Percentiles rank a stretch among this genome's conserved stretches.
Evolutionary conservation across 495 filamentous ascomycete species (phyloP).

Genomic region (Penicillium parvum): DNA sequence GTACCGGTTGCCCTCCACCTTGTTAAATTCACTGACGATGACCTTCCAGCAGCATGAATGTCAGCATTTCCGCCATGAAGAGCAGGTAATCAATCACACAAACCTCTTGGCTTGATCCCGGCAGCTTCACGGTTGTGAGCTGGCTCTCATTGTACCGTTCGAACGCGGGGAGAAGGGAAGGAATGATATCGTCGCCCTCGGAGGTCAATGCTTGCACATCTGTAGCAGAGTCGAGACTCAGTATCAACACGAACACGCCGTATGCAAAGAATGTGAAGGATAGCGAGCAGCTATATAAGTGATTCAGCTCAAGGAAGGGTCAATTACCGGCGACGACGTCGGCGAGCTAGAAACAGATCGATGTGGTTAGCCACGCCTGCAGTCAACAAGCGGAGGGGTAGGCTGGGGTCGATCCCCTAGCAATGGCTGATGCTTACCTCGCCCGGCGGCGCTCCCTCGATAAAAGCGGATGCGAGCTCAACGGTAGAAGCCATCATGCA

Average conservation of each 20-base stretch:
- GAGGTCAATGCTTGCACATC: constrained; percentile 84
- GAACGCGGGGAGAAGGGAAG: constrained; percentile 75
- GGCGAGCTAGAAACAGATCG: no score
- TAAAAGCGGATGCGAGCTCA: constrained; percentile 76
- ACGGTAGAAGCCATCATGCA: constrained; percentile 42
- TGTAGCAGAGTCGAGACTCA: constrained; percentile 33
- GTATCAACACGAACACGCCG: constrained; percentile 11
- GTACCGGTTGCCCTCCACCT: constrained; percentile 72
- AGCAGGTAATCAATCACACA: constrained; percentile 8
- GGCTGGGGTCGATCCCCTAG: neutral
- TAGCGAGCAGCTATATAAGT: neutral
- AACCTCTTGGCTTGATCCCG: constrained; percentile 73
- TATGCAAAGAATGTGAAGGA: constrained; percentile 1
- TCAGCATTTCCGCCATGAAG: constrained; percentile 14
- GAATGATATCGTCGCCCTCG: constrained; percentile 62
- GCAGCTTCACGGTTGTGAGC: constrained; percentile 80
- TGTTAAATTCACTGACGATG: constrained; percentile 81
- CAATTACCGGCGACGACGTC: constrained; percentile 83
- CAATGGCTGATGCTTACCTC: constrained; percentile 61
- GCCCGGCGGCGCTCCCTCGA: constrained; percentile 92
- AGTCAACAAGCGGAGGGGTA: constrained; percentile 1
- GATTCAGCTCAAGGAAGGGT: neutral
- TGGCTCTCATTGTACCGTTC: constrained; percentile 96
- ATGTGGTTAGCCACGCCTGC: no score
- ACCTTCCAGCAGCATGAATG: constrained; percentile 47